phyloP scores from a whole-genome alignment of 768 basidiomycete genomes.

The Rhizopogon vesiculosus region DNA sequence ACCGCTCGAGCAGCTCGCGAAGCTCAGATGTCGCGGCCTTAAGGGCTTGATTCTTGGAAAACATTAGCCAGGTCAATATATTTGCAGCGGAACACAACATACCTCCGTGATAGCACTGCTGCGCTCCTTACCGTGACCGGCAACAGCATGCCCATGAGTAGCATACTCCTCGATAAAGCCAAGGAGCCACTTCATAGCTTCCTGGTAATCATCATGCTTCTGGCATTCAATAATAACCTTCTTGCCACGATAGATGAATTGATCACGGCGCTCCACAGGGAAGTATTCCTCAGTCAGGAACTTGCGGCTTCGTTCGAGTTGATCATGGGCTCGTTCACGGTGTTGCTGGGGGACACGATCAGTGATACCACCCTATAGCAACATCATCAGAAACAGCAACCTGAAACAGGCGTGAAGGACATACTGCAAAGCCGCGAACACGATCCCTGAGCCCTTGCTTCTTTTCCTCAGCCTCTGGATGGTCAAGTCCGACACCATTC shows the following conservation, averaged over 20 bases:
- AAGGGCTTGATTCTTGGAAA: conserved; percentile 48
- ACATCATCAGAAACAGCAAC: conserved; percentile 1
- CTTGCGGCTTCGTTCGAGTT: conserved; percentile 54
- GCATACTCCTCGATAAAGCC: conserved; percentile 59
- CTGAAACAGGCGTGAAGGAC: not conserved
- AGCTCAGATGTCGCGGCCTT: conserved; percentile 56
- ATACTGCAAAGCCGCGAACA: conserved; percentile 24
- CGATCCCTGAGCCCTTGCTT: conserved; percentile 29
- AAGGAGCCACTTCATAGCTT: conserved; percentile 72
- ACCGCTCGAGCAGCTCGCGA: conserved; percentile 83
- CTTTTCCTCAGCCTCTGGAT: conserved; percentile 32
- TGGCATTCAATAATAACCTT: conserved; percentile 94
- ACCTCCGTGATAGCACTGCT: conserved; percentile 10
- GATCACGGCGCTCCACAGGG: conserved; percentile 85
- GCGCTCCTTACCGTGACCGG: conserved; percentile 28
- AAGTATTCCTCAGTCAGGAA: conserved; percentile 83
- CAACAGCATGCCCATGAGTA: conserved; percentile 40
- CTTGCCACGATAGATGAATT: conserved; percentile 90
- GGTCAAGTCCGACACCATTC: conserved; percentile 13
- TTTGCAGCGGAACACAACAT: not conserved
- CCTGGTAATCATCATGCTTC: conserved; percentile 87
- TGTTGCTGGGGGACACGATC: conserved; percentile 68
- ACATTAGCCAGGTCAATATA: conserved; percentile 11
- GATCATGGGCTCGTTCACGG: conserved; percentile 49
- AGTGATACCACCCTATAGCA: conserved; percentile 33